Base-by-base conservation (phyloP, 805 yeast species). In the Isabelozyma pseudorhagii region DNA sequence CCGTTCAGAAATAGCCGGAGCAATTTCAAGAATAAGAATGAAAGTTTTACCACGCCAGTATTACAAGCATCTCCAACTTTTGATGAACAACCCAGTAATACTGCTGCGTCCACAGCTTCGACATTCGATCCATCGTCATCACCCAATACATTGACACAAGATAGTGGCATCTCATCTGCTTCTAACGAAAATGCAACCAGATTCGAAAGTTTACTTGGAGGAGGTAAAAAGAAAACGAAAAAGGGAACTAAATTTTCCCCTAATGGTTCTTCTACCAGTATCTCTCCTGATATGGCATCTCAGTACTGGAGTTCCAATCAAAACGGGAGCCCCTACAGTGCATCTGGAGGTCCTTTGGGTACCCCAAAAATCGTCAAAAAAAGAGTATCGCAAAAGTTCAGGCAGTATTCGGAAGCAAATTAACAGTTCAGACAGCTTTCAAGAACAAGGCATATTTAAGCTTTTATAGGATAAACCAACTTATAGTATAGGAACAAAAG, bases 1-100 rank as follows among this genome's bases (percentile, higher is more conserved):
- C 79, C 79, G 15, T 74, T 74, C 54, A 57, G 77, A 44, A 63
- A 63, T 47, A 63, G 67, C 40, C 64, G 68, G 45, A 57, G 56
- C 42, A 57, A 54, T 39, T 46, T 56, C 25, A 54, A 55, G 38
- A 59, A 57, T 28, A 45, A 52, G 38, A 48, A 51, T 15, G 65
- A 66, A 9, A 54, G 52, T 14, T 54, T 44, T 42, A 52, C 61
- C 7, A 66, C 67, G 3, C 69, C 68, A 4, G 56, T 54, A 7
- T 52, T 59, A 50, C 61, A 57, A 10, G 31, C 54, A 8, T 50
- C 62, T 21, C 60, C 69, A 2, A 52, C 57, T 1, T 60, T 59
- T 45, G 68, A 64, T 45, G 52, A 31, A 11, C 51, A 47, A n/a
- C 55, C 64, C 1, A 40, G n/a, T 3, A 40, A 17, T 17, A 40